Evolutionary conservation across 208 protist genomes (phyloP), one percentile per base, ranked within the genome.

Genomic region (Crithidia thermophila): DNA sequence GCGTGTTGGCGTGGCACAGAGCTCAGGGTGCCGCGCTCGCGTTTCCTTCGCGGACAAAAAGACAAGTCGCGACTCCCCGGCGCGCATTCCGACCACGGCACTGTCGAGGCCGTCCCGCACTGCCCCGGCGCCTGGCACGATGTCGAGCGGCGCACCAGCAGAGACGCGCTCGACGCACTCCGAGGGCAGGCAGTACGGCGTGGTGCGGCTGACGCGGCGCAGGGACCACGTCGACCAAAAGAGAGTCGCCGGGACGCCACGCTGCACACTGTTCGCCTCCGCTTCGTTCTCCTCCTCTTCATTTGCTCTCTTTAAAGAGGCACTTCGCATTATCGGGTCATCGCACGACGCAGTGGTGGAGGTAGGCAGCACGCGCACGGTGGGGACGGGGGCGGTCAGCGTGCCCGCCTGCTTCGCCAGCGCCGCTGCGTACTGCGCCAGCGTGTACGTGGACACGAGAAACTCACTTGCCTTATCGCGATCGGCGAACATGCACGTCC

Each of bases 91-190:
- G 37, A 85, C 31, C 21, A 89, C 36, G 18, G 67, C 69, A 21
- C 73, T 69, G 20, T 85, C 82, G n/a, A 87, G 56, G 11, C 79
- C 77, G 23, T 62, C 58, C 79, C 84, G 79, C 27, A 84, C 27
- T 6, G 52, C 47, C 18, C 80, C 81, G 30, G 69, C 42, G 33
- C 80, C 82, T n/a, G 86, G 42, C 14, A 28, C 18, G 11, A 90
- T 61, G 14, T 71, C 63, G 23, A 67, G 75, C 27, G 84, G 84
- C 46, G 81, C 57, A 11, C 72, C 65, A 27, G 72, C 61, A 23
- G 74, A 67, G 4, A 79, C 72, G 30, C 72, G 67, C 20, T 91
- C 85, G 20, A 87, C 58, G 33, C 65, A 49, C 37, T 77, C 79
- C 5, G 63, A 68, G 20, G 72, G 52, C 16, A 81, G 46, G 37